Evolutionary conservation across 768 basidiomycete species (phyloP).

Genomic region (Mrakia hoshinonis): DNA sequence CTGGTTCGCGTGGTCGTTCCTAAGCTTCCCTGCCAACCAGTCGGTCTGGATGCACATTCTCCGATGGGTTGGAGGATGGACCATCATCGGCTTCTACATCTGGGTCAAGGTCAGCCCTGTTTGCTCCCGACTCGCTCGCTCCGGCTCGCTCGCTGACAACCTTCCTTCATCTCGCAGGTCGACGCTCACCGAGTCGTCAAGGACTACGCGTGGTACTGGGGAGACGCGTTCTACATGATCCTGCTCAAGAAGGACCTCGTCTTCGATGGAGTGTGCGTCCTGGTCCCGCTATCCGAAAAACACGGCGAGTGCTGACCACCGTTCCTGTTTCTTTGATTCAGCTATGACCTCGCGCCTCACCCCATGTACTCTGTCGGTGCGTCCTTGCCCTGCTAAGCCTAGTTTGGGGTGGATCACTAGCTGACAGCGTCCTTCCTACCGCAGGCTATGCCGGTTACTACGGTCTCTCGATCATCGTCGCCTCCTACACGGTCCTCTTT

Average conservation of each 20-base stretch:
- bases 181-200: conserved; percentile 97
- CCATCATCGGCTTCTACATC: conserved; percentile 84
- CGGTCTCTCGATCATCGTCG: conserved; percentile 80
- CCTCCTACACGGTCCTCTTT: conserved; percentile 68
- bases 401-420: background rate
- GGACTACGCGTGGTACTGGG: conserved; percentile 75
- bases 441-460: conserved; percentile 81
- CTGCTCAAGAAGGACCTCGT: conserved; percentile 54
- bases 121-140: background rate
- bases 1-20: conserved; percentile 28
- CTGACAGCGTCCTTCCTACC: conserved; percentile 47
- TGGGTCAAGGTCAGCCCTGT: conserved; percentile 68
- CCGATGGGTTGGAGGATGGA: conserved; percentile 79
- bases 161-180: conserved; percentile 41
- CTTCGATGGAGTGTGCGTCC: conserved; percentile 95
- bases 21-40: conserved; percentile 71
- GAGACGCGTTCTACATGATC: conserved; percentile 38
- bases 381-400: background rate
- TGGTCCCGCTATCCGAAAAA: conserved; percentile 57
- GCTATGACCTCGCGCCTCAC: conserved; percentile 40
- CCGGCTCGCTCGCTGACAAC: background rate
- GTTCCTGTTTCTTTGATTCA: background rate
- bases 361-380: conserved; percentile 44
- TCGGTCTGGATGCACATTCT: conserved; percentile 65
- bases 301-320: background rate